Percentiles rank a stretch among this genome's conserved stretches.
phyloP scores from a whole-genome alignment of 208 protist species.

The Crithidia sp. region DNA sequence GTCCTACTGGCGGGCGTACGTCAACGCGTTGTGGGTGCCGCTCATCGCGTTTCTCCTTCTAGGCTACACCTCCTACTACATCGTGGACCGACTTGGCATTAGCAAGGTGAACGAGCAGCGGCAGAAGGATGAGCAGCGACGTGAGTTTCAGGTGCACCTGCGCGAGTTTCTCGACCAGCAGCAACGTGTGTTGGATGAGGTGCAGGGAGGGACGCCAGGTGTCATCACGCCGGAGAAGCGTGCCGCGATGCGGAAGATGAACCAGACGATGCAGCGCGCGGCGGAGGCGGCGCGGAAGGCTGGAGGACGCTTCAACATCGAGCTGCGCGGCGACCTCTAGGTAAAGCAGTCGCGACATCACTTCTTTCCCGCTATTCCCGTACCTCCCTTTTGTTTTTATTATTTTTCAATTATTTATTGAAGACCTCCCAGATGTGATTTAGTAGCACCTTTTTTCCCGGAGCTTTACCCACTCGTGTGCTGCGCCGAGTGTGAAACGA shows the following conservation, averaged over 20 bases:
- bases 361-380: not conserved
- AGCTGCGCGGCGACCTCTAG: slow-evolving; percentile 25
- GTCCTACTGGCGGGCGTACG: slow-evolving; percentile 26
- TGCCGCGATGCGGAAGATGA: slow-evolving; percentile 1
- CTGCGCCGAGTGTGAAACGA: not conserved
- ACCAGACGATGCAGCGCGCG: slow-evolving; percentile 21
- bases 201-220: not conserved
- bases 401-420: not conserved
- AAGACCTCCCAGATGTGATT: too few relatives aligned
- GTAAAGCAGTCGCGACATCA: not conserved
- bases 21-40: slow-evolving; percentile 46
- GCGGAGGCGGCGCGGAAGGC: slow-evolving; percentile 35
- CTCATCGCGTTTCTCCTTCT: slow-evolving; percentile 36
- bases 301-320: slow-evolving; percentile 31
- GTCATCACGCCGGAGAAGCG: not conserved
- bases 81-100: slow-evolving; percentile 21
- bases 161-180: slow-evolving; percentile 23
- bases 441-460: not conserved
- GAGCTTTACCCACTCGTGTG: not conserved
- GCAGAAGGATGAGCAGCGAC: slow-evolving; percentile 1
- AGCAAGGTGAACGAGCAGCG: slow-evolving; percentile 15
- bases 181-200: not conserved
- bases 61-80: slow-evolving; percentile 28
- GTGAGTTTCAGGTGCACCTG: slow-evolving; percentile 15
- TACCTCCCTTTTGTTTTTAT: not conserved